These are phyloP conservation scores for Tubosaeta brunneosetosa DNA, from an alignment of 768 basidiomycete species.

Conservation along the genomic window DNA sequence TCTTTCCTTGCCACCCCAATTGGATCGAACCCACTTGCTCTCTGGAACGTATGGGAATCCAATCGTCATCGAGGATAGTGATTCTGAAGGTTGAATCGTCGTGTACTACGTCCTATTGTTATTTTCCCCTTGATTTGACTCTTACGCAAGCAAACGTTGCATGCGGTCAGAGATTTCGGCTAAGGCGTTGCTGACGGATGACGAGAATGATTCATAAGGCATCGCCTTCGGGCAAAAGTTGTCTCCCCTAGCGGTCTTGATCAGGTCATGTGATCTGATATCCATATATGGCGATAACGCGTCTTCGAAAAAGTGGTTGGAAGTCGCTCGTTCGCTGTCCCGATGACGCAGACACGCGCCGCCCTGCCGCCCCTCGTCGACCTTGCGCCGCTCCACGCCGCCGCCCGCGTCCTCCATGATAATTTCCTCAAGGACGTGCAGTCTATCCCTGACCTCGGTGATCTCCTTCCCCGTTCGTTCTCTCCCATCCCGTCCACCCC, in stretches of 20 bases:
- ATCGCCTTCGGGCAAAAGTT: too few relatives aligned
- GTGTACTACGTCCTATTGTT: not conserved
- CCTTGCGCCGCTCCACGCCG: slow-evolving; percentile 57
- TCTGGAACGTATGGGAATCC: slow-evolving; percentile 18
- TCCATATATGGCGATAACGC: not conserved
- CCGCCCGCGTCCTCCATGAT: slow-evolving; percentile 63
- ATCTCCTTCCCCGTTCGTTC: slow-evolving; percentile 58
- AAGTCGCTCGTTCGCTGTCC: not conserved
- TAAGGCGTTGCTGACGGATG: too few relatives aligned
- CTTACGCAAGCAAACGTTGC: not conserved
- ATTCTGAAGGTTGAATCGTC: slow-evolving; percentile 9
- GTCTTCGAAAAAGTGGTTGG: not conserved
- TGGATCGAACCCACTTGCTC: not conserved
- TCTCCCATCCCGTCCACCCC: not conserved
- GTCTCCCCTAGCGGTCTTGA: not conserved
- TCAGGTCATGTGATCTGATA: not conserved
- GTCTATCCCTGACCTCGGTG: slow-evolving; percentile 70
- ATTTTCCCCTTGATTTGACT: not conserved
- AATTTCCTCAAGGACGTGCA: slow-evolving; percentile 69
- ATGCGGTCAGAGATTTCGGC: not conserved
- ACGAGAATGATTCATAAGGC: too few relatives aligned
- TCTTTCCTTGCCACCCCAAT: slow-evolving; percentile 1
- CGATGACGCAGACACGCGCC: slow-evolving; percentile 19
- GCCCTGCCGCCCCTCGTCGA: slow-evolving; percentile 40
- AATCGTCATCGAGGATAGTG: slow-evolving; percentile 24